A percentile compares a stretch with the other conserved stretches of the same genome.
phyloP scores from a whole-genome alignment of 1,284 basidiomycete species.

The Inonotus obliquus region DNA sequence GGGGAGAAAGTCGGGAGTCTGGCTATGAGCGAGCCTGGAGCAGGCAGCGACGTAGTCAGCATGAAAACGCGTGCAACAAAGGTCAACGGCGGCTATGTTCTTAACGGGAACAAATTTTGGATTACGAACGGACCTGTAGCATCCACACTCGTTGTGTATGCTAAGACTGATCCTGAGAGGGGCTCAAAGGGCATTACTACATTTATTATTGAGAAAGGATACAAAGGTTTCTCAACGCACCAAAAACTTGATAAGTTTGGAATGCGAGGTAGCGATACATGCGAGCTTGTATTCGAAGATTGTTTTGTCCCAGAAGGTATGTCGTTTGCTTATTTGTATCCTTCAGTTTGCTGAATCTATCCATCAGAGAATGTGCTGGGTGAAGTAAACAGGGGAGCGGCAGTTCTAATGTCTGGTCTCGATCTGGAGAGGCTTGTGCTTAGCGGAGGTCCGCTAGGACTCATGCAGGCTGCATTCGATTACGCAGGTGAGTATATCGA shows the following conservation, averaged over 20 bases:
- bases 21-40: conserved; percentile 91
- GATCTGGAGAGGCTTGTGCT: conserved; percentile 91
- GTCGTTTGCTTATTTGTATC: neutral
- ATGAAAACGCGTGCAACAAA: conserved; percentile 84
- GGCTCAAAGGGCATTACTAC: conserved; percentile 89
- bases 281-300: conserved; percentile 90
- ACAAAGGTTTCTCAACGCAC: conserved; percentile 83
- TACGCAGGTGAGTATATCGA: conserved; percentile 39
- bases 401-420: conserved; percentile 91
- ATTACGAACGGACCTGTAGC: conserved; percentile 94
- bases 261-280: conserved; percentile 94
- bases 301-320: conserved; percentile 82
- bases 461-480: conserved; percentile 86
- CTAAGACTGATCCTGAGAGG: conserved; percentile 77
- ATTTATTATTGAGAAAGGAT: conserved; percentile 83
- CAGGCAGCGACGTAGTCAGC: conserved; percentile 89
- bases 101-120: conserved; percentile 95
- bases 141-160: conserved; percentile 89
- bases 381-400: conserved; percentile 71
- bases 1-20: conserved; percentile 86
- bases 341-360: neutral
- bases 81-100: conserved; percentile 66
- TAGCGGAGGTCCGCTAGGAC: conserved; percentile 74
- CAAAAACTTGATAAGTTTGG: conserved; percentile 94
- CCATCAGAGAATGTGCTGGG: conserved; percentile 80